Conservation (phyloP, 441 rosid species). For the Populus hybrid region DNA sequence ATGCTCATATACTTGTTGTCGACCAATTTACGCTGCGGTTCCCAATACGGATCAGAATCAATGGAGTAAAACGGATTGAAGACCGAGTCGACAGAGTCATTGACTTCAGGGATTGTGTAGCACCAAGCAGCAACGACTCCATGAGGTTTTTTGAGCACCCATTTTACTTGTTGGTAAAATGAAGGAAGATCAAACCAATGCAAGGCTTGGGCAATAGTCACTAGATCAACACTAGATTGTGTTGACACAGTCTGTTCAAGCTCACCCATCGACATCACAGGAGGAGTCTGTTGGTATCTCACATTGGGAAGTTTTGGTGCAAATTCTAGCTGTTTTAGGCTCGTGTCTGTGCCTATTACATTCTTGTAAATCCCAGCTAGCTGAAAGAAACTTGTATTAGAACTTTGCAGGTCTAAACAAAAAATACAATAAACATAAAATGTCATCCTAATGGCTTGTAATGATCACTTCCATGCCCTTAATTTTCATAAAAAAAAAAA, state of each 20-base stretch:
- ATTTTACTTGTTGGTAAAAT: constrained; percentile 62
- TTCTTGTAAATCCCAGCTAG: constrained; percentile 57
- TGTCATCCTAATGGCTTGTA: too few species aligned
- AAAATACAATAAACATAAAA: not conserved
- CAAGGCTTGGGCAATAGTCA: constrained; percentile 72
- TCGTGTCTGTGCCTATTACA: constrained; percentile 76
- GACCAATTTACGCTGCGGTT: constrained; percentile 51
- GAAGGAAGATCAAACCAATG: constrained; percentile 67
- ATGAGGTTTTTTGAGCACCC: constrained; percentile 67
- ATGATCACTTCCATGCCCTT: too few species aligned
- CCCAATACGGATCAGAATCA: constrained; percentile 47
- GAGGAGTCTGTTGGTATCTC: constrained; percentile 55
- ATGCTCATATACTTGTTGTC: constrained; percentile 46
- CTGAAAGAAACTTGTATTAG: constrained; percentile 28
- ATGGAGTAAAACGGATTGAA: constrained; percentile 42
- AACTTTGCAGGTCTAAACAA: not conserved
- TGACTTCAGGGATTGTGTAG: constrained; percentile 65
- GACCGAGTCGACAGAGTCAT: constrained; percentile 45
- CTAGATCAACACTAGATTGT: constrained; percentile 55
- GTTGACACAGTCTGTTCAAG: constrained; percentile 38
- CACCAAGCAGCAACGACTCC: constrained; percentile 88
- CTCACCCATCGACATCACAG: constrained; percentile 40
- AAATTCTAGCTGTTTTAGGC: constrained; percentile 61
- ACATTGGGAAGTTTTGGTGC: constrained; percentile 64
- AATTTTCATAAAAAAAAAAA: too few species aligned